Percentiles rank a stretch among this genome's conserved stretches.
These are phyloP conservation scores for Adansonia digitata DNA, from an alignment of 345 rosid species.

Conservation along the genomic window DNA sequence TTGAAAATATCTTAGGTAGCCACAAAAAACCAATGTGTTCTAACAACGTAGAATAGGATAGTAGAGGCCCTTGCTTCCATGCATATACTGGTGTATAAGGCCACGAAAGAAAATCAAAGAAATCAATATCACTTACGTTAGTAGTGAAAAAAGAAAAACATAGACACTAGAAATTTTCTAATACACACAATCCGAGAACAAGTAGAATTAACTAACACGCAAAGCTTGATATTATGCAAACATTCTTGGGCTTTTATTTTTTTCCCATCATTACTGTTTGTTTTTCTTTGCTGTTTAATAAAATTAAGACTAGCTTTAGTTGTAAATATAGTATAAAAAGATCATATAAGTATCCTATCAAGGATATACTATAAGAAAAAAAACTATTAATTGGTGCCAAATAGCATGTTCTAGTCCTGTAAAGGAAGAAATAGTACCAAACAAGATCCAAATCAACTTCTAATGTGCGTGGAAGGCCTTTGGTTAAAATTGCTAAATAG, in stretches of 20 bases:
- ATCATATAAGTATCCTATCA: neutral
- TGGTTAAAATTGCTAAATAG: neutral
- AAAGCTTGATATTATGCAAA: neutral
- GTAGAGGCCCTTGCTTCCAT: neutral
- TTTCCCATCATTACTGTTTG: neutral
- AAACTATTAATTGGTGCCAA: neutral
- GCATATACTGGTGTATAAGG: neutral
- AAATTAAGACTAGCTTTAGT: neutral
- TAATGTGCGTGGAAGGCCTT: neutral
- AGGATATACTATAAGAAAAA: neutral
- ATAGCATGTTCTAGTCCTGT: neutral
- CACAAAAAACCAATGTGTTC: neutral
- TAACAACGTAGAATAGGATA: neutral
- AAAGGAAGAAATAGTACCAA: neutral
- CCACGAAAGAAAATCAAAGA: neutral
- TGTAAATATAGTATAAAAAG: neutral
- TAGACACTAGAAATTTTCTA: neutral
- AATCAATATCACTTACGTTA: neutral
- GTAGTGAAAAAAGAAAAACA: neutral
- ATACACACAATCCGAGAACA: neutral
- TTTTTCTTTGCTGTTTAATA: neutral
- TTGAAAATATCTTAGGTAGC: neutral
- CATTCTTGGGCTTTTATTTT: neutral
- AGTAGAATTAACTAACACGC: neutral
- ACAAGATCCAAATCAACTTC: neutral